Conservation (phyloP, 192 early-diverging fungal genomes). For the Backusella tarrabulga region DNA sequence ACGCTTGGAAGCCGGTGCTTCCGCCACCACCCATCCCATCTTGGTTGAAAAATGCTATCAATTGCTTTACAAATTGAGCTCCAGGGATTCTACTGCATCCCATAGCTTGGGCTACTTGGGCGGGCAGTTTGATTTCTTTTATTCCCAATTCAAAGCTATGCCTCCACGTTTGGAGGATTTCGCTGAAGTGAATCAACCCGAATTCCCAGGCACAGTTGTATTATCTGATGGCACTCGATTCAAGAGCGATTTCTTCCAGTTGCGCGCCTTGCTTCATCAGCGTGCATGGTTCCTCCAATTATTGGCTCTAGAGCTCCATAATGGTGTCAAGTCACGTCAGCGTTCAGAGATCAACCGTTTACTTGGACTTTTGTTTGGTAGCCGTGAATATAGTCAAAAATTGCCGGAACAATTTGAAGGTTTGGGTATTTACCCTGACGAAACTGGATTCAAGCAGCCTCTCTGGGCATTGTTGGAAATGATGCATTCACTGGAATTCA, state of each 20-base stretch:
- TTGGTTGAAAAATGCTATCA: conserved; percentile 88
- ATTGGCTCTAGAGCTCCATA: conserved; percentile 85
- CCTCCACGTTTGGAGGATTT: conserved; percentile 32
- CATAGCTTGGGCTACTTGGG: conserved; percentile 80
- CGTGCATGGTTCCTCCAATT: conserved; percentile 89
- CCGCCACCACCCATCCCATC: conserved; percentile 59
- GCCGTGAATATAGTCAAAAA: background rate
- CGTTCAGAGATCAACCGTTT: conserved; percentile 35
- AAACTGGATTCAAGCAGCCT: conserved; percentile 55
- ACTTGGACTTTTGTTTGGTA: conserved; percentile 33
- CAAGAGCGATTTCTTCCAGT: conserved; percentile 28
- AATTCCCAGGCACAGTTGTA: conserved; percentile 13
- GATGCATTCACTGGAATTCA: conserved; percentile 67
- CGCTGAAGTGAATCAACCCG: background rate
- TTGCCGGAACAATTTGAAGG: background rate
- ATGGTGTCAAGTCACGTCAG: conserved; percentile 34
- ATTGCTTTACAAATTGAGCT: conserved; percentile 81
- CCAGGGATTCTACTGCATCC: conserved; percentile 62
- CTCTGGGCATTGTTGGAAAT: conserved; percentile 76
- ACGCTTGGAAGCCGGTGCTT: conserved; percentile 11
- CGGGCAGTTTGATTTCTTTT: conserved; percentile 69
- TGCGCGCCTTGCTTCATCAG: conserved; percentile 68
- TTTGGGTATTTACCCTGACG: background rate
- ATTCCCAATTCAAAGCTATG: conserved; percentile 55
- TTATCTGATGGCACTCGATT: background rate